phyloP scores from a whole-genome alignment of 1,139 yeast species.

The Candida sp. region DNA sequence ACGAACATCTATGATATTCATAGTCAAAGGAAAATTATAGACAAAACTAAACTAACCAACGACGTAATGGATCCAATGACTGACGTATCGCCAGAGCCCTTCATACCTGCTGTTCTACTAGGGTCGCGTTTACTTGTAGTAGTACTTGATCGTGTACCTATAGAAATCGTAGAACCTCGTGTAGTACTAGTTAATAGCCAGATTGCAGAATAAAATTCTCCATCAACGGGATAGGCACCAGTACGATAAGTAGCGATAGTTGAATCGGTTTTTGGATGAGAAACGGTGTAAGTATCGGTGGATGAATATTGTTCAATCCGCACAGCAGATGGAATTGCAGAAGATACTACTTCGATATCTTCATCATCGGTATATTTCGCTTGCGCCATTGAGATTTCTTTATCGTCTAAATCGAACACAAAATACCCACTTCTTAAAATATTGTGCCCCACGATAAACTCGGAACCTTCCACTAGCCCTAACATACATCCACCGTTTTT shows the following conservation, averaged over 20 bases:
- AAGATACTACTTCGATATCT: constrained; percentile 33
- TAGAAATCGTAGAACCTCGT: too few relatives aligned
- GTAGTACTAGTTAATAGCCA: background rate
- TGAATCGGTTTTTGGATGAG: too few relatives aligned
- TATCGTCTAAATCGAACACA: constrained; percentile 71
- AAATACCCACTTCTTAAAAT: constrained; percentile 72
- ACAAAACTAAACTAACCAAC: background rate
- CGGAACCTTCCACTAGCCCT: constrained; percentile 21
- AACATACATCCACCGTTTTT: constrained; percentile 19
- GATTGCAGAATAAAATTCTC: background rate
- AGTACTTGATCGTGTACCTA: too few relatives aligned
- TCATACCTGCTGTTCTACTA: too few relatives aligned
- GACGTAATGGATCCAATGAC: background rate
- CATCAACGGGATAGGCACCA: background rate
- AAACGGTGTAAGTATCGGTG: background rate
- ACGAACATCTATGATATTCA: too few relatives aligned
- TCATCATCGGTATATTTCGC: constrained; percentile 40
- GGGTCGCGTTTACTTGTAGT: too few relatives aligned
- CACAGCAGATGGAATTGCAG: background rate
- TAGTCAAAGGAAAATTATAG: background rate
- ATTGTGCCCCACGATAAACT: constrained; percentile 59
- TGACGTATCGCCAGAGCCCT: background rate
- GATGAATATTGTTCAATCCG: background rate
- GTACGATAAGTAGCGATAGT: too few relatives aligned
- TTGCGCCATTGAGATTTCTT: constrained; percentile 66